Evolutionary conservation across 2,329 filamentous ascomycete genomes (phyloP), one percentile per base, ranked within the genome.

Genomic region (Trichoderma sp.): DNA sequence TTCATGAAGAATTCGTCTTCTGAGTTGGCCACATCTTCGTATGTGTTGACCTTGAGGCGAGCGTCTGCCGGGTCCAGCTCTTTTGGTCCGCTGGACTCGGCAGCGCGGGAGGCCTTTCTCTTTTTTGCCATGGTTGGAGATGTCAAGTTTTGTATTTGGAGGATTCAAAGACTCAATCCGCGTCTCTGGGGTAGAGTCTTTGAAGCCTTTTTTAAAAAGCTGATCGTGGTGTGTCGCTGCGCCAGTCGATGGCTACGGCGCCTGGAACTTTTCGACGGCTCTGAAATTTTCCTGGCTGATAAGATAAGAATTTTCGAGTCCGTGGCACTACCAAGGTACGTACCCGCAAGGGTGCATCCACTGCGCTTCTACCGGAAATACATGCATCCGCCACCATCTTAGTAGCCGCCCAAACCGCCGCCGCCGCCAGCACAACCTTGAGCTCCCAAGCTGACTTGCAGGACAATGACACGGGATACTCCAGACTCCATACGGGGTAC

Each of bases 1-100:
- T 95, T 92, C 73, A 95, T 86, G 78, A 95, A 93, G 80, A 97
- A 97, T 80, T 97, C 94, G 81, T 99, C 96, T 81, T 97, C 94
- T 1, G 94, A 97, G 80, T 98, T 92, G 75, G 95, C 93, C 76
- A 99, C 91, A 82, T 97, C 94, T 81, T 95, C 91, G 81, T 88
- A 95, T 3, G 89, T 91, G 61, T 81, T 85, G 76, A 91, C 84
- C 26, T 86, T 86, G 18, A 94, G 86, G 67, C 90, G 89, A 43
- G 91, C 88, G 74, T 91, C 89, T 36, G 83, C 82, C 62, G 84
- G 78, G 77, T 91, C 82, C 73, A 88, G 78, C 39, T 89, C 88
- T 73, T 84, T 85, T 4, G 88, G 87, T 3, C 87, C 88, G 9
- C 82, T 83, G 24, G 85, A 81, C 73, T 81, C 82, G 36, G 82